Percentiles rank a stretch among this genome's conserved stretches.
Conservation (phyloP, 192 early-diverging fungal species). For the Glomus cerebriforme region DNA sequence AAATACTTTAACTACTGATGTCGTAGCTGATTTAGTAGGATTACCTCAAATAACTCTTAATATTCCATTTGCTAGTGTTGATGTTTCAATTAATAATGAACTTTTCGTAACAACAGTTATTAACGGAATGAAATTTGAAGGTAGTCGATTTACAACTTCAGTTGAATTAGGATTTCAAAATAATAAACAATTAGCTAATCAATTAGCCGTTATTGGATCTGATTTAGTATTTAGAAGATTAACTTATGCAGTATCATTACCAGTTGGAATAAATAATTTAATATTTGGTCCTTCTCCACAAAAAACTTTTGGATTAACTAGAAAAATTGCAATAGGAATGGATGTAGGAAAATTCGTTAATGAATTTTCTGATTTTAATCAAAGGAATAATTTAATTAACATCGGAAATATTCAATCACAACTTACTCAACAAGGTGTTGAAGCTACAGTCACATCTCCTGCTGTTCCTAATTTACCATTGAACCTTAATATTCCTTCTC, state of each 20-base stretch:
- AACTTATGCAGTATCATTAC: not conserved
- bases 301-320: not conserved
- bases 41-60: not conserved
- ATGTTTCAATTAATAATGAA: not conserved
- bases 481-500: not conserved
- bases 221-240: conserved; percentile 2
- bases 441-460: not conserved
- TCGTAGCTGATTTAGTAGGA: not conserved
- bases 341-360: not conserved
- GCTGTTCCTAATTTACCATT: not conserved
- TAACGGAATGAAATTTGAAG: not conserved
- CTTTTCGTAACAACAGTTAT: not conserved
- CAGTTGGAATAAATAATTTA: not conserved
- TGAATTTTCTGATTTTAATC: not conserved
- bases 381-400: not conserved
- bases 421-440: not conserved
- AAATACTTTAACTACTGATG: not conserved
- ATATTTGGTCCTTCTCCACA: not conserved
- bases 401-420: not conserved
- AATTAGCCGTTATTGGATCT: not conserved
- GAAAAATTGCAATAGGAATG: not conserved
- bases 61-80: not conserved
- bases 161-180: not conserved
- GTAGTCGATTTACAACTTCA: not conserved
- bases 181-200: not conserved